Evolutionary conservation across 2,329 filamentous ascomycete species (phyloP), one percentile per base, ranked within the genome.

Genomic region (Leptographium wingfieldii): DNA sequence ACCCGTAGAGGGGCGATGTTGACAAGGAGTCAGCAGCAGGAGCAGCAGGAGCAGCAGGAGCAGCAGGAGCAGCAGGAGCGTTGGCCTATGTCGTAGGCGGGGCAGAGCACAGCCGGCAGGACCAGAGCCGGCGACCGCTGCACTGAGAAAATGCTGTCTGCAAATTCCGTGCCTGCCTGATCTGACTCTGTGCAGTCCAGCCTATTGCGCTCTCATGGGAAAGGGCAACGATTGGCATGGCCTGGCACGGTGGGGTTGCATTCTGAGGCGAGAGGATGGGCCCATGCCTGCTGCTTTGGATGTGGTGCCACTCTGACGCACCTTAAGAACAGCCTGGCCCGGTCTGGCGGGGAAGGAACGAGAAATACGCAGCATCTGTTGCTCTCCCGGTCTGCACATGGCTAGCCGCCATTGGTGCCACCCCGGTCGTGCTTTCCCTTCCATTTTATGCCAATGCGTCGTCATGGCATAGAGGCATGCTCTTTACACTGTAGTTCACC

Each of bases 281-380:
- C 31, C 29, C 53, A 55, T 35, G 31, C 19, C 53, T 22, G 48
- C 48, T 54, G 52, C 31, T 54, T n/a, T 43, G 9, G 10, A 19
- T 38, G 55, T 56, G 55, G 55, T 27, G 55, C 55, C 55, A 56
- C 40, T 56, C 38, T 56, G 55, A 46, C 55, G 54, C 55, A 56
- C 19, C 38, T 40, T 33, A 16, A 19, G 35, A n/a, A 31, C 52
- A n/a, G 52, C 52, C 52, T 54, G 52, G 52, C 52, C 52, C 52
- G 31, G 29, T 12, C 29, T 33, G 52, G 52, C 54, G 54, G 35
- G 29, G 31, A 33, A 40, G 38, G 52, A 33, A 35, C 27, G 27
- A 31, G 35, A 29, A 16, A 40, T 22, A 22, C 22, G 35, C 54
- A 40, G 12, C 35, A 55, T 12, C 16, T 38, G 19, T 25, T 38